Percentiles rank a stretch among this genome's conserved stretches.
These are phyloP conservation scores for Termitomyces sp. DNA, from an alignment of 768 basidiomycete species.

Conservation along the genomic window DNA sequence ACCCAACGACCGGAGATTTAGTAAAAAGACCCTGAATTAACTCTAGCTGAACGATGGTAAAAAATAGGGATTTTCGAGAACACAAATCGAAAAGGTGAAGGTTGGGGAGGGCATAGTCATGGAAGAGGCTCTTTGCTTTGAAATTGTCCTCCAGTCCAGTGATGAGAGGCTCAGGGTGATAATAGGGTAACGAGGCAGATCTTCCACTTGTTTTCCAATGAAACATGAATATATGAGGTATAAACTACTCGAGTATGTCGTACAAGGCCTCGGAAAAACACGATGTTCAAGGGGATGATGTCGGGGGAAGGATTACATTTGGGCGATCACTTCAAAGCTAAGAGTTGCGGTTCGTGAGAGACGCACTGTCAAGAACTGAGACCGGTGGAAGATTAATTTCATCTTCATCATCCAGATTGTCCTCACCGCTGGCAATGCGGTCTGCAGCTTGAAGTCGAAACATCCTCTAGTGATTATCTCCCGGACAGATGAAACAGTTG, in stretches of 20 bases:
- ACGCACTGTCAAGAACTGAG: background rate
- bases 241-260: background rate
- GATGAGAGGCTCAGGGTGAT: background rate
- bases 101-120: background rate
- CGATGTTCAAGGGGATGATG: background rate
- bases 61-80: background rate
- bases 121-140: background rate
- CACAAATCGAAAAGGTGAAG: background rate
- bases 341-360: background rate
- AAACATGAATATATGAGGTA: background rate
- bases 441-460: background rate
- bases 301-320: background rate
- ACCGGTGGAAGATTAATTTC: background rate
- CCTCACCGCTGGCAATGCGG: background rate
- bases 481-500: constrained; percentile 50
- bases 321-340: background rate
- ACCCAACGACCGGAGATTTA: background rate
- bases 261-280: background rate
- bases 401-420: too few relatives aligned
- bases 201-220: background rate
- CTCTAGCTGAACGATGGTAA: background rate
- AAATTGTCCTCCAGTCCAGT: background rate
- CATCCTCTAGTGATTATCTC: too few relatives aligned
- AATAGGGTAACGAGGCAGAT: background rate
- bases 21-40: background rate